A percentile compares a stretch with the other conserved stretches of the same genome.
Conservation (phyloP, 371 early-diverging fungal species). For the Neoconidiobolus thromboides region DNA sequence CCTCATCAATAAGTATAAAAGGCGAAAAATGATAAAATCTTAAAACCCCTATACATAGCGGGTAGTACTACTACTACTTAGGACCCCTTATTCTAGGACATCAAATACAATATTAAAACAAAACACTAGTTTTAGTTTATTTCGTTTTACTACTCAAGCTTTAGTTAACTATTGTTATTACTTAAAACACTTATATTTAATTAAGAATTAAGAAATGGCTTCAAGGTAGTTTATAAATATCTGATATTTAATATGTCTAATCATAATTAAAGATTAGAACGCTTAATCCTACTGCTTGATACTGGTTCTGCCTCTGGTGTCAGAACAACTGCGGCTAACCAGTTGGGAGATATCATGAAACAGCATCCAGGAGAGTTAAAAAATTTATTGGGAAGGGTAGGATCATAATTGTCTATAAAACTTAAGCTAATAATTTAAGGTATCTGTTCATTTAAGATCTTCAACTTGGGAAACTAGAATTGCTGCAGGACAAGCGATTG, state of each 20-base stretch:
- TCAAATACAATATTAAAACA: no score
- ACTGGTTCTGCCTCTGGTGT: slow-evolving; percentile 81
- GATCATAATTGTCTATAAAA: not conserved
- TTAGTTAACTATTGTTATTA: no score
- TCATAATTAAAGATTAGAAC: slow-evolving; percentile 49
- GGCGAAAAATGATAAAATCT: no score
- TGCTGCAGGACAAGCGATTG: slow-evolving; percentile 82
- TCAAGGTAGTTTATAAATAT: not conserved
- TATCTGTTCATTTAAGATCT: slow-evolving; percentile 67
- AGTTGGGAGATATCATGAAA: slow-evolving; percentile 83
- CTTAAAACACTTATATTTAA: no score
- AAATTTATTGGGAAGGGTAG: slow-evolving; percentile 62
- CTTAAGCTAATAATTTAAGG: slow-evolving; percentile 18
- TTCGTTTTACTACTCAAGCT: no score
- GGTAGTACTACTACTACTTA: no score
- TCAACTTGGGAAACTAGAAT: slow-evolving; percentile 90
- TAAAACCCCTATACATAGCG: no score
- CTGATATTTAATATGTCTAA: not conserved
- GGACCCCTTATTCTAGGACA: no score
- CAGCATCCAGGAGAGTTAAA: slow-evolving; percentile 87
- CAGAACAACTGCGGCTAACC: slow-evolving; percentile 78
- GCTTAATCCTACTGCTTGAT: slow-evolving; percentile 78
- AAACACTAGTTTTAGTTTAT: no score
- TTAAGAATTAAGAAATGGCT: not conserved
- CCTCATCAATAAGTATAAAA: no score